These are phyloP conservation scores for Allomyces macrogynus DNA, from an alignment of 192 early-diverging fungal species.

Conservation along the genomic window DNA sequence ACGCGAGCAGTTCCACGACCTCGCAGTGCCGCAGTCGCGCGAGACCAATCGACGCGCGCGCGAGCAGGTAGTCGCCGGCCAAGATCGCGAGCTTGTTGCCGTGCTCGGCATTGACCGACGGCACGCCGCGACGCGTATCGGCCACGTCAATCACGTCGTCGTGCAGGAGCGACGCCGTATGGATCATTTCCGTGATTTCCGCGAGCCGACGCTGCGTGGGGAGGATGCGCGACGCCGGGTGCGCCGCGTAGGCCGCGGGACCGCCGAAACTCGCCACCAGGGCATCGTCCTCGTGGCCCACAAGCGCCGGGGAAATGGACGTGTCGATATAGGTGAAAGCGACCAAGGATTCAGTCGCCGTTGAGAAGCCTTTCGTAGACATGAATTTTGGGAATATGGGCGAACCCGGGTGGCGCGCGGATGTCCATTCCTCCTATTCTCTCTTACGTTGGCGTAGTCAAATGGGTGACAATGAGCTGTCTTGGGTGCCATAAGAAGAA, in stretches of 20 bases:
- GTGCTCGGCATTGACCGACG: conserved; percentile 65
- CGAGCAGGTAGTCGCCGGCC: conserved; percentile 81
- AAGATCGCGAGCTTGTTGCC: conserved; percentile 97
- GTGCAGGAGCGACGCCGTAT: conserved; percentile 85
- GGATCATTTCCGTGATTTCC: conserved; percentile 97
- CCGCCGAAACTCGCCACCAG: conserved; percentile 2
- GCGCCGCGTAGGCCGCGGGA: conserved; percentile 7
- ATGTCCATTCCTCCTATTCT: no score
- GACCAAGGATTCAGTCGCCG: conserved; percentile 2
- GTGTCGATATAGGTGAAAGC: conserved; percentile 1
- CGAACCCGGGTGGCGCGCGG: no score
- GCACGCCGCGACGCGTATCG: conserved; percentile 45
- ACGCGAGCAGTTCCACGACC: conserved; percentile 80
- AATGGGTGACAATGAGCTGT: no score
- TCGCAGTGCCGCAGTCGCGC: conserved; percentile 74
- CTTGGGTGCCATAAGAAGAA: no score
- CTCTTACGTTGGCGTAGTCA: no score
- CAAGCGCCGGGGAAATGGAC: neutral
- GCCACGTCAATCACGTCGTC: conserved; percentile 75
- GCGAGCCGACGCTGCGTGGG: conserved; percentile 78
- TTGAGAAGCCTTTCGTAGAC: conserved; percentile 25
- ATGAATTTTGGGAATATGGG: no score
- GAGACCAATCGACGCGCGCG: conserved; percentile 76
- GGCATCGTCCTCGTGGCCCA: neutral
- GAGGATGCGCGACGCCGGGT: conserved; percentile 32